Evolutionary conservation across 495 filamentous ascomycete species (phyloP).

Genomic region (Staphylotrichum tortipilum): DNA sequence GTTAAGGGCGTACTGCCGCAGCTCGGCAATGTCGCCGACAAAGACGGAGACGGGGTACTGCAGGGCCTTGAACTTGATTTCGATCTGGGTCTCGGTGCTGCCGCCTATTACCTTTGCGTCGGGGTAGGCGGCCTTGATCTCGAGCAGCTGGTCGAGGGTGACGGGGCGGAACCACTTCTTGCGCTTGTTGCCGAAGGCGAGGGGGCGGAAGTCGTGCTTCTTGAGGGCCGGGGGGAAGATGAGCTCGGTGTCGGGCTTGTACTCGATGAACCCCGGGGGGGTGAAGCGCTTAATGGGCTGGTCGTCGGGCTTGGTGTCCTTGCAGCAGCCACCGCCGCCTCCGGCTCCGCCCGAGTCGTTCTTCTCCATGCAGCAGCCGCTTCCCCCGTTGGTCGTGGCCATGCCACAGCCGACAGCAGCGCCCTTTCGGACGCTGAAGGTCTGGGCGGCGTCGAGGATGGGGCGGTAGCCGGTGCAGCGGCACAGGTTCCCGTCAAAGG

Average conservation of each 20-base stretch:
- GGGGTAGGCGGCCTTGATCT: conserved; percentile 81
- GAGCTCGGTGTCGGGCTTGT: conserved; percentile 84
- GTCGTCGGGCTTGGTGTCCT: conserved; percentile 42
- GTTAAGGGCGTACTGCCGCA: conserved; percentile 68
- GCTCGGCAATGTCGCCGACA: conserved; percentile 84
- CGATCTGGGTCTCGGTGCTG: conserved; percentile 94
- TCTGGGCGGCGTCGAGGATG: conserved; percentile 84
- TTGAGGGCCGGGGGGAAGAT: conserved; percentile 84
- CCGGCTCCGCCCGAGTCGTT: no score
- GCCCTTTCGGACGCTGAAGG: conserved; percentile 43
- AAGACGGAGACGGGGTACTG: conserved; percentile 84
- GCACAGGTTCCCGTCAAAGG: conserved; percentile 92
- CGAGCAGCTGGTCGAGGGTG: conserved; percentile 75
- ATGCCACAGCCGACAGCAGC: conserved; percentile 42
- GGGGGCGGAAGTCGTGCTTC: conserved; percentile 71
- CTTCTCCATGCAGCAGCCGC: conserved; percentile 59
- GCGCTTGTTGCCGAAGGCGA: conserved; percentile 87
- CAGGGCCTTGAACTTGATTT: conserved; percentile 95
- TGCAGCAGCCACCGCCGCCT: conserved; percentile 57
- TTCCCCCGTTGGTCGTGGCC: conserved; percentile 50
- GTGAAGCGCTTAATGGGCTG: conserved; percentile 61
- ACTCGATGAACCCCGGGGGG: conserved; percentile 82
- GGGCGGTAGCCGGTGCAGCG: conserved; percentile 93
- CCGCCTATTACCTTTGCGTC: conserved; percentile 91
- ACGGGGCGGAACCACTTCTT: conserved; percentile 92